Conservation (phyloP, 164 flowering plant genomes). For the Vitis amurensis region DNA sequence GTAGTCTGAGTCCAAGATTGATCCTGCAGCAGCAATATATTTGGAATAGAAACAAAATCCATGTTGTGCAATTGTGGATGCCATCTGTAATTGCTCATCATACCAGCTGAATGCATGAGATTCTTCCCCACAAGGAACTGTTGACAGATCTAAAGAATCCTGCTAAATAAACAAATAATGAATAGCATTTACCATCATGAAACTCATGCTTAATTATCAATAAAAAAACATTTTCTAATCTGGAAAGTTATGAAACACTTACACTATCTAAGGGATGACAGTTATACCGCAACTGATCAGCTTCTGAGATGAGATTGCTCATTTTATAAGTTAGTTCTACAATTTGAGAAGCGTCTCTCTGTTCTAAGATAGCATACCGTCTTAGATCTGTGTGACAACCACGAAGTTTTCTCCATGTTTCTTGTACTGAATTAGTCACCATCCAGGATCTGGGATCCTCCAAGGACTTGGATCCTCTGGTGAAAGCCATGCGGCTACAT, state of each 20-base stretch:
- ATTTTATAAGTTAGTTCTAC: conserved; percentile 41
- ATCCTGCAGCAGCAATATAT: conserved; percentile 34
- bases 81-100: conserved; percentile 60
- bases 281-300: conserved; percentile 60
- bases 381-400: conserved; percentile 40
- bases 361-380: conserved; percentile 36
- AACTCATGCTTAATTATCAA: not conserved
- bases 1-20: conserved; percentile 22
- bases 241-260: conserved; percentile 22
- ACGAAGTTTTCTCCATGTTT: conserved; percentile 71
- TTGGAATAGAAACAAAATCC: conserved; percentile 70
- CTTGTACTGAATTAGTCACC: conserved; percentile 41
- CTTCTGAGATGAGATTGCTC: conserved; percentile 70
- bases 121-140: conserved; percentile 35
- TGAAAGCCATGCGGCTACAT: conserved; percentile 79
- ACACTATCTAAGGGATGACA: conserved; percentile 41
- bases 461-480: conserved; percentile 15
- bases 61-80: conserved; percentile 65
- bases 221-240: not conserved
- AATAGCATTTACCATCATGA: conserved; percentile 2
- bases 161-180: conserved; percentile 21
- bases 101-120: conserved; percentile 36
- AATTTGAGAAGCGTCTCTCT: conserved; percentile 37
- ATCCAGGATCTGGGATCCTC: conserved; percentile 14
- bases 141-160: conserved; percentile 42